phyloP scores from a whole-genome alignment of 345 rosid genomes.

The Pugionium cornutum region DNA sequence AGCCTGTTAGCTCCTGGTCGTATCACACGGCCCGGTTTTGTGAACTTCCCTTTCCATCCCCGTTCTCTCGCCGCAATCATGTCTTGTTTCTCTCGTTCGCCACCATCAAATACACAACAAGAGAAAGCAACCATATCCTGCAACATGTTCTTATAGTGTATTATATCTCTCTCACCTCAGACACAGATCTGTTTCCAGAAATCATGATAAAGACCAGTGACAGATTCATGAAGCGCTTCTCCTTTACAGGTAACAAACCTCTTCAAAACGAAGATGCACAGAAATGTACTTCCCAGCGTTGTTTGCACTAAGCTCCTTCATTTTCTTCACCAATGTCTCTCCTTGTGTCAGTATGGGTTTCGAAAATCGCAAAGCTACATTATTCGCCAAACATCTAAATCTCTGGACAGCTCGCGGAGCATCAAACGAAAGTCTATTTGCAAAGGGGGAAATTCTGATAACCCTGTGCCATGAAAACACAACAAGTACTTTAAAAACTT shows the following conservation, averaged over 20 bases:
- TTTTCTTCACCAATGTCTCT: conserved; percentile 81
- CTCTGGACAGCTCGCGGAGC: conserved; percentile 90
- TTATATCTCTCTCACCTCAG: not conserved
- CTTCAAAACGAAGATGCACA: conserved; percentile 98
- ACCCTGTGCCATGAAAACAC: conserved; percentile 59
- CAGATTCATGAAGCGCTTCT: conserved; percentile 20
- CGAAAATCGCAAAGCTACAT: conserved; percentile 80
- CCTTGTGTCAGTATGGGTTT: conserved; percentile 73
- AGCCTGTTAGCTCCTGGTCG: conserved; percentile 96
- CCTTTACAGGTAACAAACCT: conserved; percentile 58
- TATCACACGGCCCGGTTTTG: conserved; percentile 94
- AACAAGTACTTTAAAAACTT: conserved; percentile 4
- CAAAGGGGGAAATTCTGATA: conserved; percentile 96
- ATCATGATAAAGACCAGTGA: conserved; percentile 7
- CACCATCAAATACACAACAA: conserved; percentile 98
- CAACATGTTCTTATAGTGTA: conserved; percentile 17
- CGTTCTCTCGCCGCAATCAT: conserved; percentile 94
- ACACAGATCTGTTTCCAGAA: conserved; percentile 10
- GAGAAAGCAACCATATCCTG: conserved; percentile 99
- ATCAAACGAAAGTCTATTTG: conserved; percentile 94
- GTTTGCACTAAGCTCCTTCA: conserved; percentile 87
- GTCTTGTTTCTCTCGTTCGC: conserved; percentile 74
- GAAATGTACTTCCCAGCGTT: conserved; percentile 86
- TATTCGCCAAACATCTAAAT: conserved; percentile 93
- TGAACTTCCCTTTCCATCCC: conserved; percentile 98